Base-by-base conservation (phyloP, 2,329 filamentous ascomycete genomes). In the Cladosporium sp. region DNA sequence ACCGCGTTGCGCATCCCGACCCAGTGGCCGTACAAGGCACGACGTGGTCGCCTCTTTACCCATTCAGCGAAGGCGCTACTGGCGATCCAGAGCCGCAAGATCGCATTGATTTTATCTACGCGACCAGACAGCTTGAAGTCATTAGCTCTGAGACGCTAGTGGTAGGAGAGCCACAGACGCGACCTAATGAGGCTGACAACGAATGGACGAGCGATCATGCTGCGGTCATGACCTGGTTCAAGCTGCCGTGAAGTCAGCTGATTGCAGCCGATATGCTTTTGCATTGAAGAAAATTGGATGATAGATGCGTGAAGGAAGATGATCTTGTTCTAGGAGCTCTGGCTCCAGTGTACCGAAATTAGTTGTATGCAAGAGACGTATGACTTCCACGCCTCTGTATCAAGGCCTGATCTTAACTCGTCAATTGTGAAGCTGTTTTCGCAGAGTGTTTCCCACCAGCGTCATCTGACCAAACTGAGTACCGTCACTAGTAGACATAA, bases 401-500 rank as follows among this genome's bases (percentile, higher is more conserved):
- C n/a, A n/a, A n/a, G n/a, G n/a, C n/a, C n/a, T n/a, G n/a, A n/a
- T n/a, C n/a, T n/a, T n/a, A n/a, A n/a, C n/a, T n/a, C n/a, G n/a
- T n/a, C n/a, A n/a, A n/a, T n/a, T n/a, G n/a, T n/a, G n/a, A n/a
- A n/a, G 25, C 25, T 28, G 25, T 28, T 28, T 28, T 28, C 25
- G 25, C 25, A 28, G 4, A 9, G 4, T 28, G 25, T 28, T 4
- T 28, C 9, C 25, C 4, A 28, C 9, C 9, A 4, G 25, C 25
- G 4, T 9, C 9, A 28, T 28, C 9, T 28, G 25, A 28, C 9
- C 28, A 32, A 2, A 32, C 9, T 32, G 28, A 32, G 28, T 4
- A 32, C 8, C 9, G 28, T 10, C 4, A 4, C 36, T 42, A 62
- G 32, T 60, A 64, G 24, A 63, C 51, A 47, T 61, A 63, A 28